These are phyloP conservation scores for Babesia divergens DNA, from an alignment of 169 alveolate species.

Conservation along the genomic window DNA sequence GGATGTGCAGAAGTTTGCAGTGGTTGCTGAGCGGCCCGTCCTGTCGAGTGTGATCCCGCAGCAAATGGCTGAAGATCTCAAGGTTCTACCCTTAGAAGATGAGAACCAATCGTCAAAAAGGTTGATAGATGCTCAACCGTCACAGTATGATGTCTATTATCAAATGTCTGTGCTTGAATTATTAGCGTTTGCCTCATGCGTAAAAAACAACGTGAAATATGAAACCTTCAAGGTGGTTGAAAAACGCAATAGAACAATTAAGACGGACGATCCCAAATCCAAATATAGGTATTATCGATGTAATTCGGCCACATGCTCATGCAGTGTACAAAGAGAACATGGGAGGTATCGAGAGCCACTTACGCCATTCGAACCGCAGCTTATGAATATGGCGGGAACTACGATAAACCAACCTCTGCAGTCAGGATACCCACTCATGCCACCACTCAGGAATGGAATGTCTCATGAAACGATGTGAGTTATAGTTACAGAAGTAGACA, in stretches of 20 bases:
- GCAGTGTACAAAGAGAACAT: not conserved
- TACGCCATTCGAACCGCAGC: conserved; percentile 12
- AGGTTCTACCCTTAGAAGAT: not conserved
- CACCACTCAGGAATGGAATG: not conserved
- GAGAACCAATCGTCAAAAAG: not conserved
- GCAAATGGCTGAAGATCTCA: not conserved
- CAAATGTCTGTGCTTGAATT: not conserved
- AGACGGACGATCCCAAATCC: not conserved
- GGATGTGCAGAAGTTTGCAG: not conserved
- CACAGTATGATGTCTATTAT: not conserved
- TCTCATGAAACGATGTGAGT: not conserved
- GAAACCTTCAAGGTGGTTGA: not conserved
- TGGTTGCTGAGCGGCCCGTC: not conserved
- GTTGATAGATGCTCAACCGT: no score
- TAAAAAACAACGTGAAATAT: not conserved
- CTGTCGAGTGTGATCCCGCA: not conserved
- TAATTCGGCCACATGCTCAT: not conserved
- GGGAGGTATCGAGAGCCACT: conserved; percentile 10
- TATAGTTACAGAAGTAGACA: not conserved
- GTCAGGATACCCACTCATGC: not conserved
- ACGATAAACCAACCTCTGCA: conserved; percentile 9
- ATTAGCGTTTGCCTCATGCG: conserved; percentile 9
- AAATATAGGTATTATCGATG: not conserved
- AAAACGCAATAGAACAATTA: not conserved
- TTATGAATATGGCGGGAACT: not conserved